Evolutionary conservation across 345 rosid genomes (phyloP).

Genomic region (Aegle marmelos): DNA sequence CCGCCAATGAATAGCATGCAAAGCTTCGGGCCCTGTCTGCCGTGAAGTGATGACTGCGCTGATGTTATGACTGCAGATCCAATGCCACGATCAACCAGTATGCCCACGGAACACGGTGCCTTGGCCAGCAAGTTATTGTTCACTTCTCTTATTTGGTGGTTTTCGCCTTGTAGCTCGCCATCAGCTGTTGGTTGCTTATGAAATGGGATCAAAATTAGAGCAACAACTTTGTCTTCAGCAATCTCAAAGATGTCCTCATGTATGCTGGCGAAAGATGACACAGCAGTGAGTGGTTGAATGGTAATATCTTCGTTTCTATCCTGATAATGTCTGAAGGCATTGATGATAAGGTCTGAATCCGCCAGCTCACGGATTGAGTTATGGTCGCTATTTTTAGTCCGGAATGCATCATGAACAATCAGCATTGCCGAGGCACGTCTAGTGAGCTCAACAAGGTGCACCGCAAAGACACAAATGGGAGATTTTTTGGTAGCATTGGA

Average conservation of each 20-base stretch:
- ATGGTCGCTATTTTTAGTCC: background rate
- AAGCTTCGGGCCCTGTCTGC: background rate
- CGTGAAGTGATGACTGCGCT: background rate
- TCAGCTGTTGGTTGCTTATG: slow-evolving; percentile 19
- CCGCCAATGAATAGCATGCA: slow-evolving; percentile 35
- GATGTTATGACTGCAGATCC: background rate
- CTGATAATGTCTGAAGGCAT: slow-evolving; percentile 17
- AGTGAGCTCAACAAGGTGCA: slow-evolving; percentile 22
- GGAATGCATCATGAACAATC: slow-evolving; percentile 12
- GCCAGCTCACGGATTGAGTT: background rate
- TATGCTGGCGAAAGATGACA: slow-evolving; percentile 18
- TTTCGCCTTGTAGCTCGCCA: slow-evolving; percentile 22
- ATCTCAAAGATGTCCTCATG: slow-evolving; percentile 26
- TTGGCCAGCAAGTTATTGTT: background rate
- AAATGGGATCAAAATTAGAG: slow-evolving; percentile 29
- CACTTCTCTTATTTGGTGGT: background rate
- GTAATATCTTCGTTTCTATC: background rate
- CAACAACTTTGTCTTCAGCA: slow-evolving; percentile 19
- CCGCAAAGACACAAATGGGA: slow-evolving; percentile 14
- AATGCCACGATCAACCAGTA: slow-evolving; percentile 7
- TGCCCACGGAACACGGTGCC: slow-evolving; percentile 2
- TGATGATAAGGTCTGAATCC: slow-evolving; percentile 14
- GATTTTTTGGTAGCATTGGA: background rate
- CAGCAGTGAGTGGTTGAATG: slow-evolving; percentile 12
- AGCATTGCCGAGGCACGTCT: slow-evolving; percentile 25